Percentiles rank a stretch among this genome's conserved stretches.
phyloP scores from a whole-genome alignment of 1,284 basidiomycete species.

The Cryptococcus sp. region DNA sequence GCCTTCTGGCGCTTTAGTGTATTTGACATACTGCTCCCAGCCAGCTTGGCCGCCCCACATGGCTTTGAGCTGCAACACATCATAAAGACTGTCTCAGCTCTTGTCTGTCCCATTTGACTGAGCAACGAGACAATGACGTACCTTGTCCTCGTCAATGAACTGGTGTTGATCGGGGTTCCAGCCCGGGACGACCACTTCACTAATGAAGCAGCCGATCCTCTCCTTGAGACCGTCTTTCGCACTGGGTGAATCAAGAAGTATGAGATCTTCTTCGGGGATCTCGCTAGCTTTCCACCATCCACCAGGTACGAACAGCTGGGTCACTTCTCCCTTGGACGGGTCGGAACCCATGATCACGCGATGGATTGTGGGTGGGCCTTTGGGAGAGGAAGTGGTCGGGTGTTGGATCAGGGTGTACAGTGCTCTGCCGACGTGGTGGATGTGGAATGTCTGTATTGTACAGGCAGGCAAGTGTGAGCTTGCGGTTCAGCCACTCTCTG shows the following conservation, averaged over 20 bases:
- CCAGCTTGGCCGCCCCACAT: conserved; percentile 37
- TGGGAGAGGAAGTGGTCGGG: conserved; percentile 6
- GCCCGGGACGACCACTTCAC: conserved; percentile 47
- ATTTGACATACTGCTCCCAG: conserved; percentile 39
- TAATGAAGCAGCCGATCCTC: conserved; percentile 43
- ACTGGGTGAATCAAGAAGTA: conserved; percentile 18
- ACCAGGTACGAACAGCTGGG: conserved; percentile 47
- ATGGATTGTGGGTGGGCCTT: conserved; percentile 29
- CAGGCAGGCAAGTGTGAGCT: background rate
- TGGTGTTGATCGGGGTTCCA: conserved; percentile 45
- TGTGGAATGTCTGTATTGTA: conserved; percentile 40
- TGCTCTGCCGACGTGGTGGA: conserved; percentile 44
- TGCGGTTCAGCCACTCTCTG: no score
- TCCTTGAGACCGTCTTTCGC: conserved; percentile 23
- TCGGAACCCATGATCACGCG: conserved; percentile 41
- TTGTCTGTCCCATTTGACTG: background rate
- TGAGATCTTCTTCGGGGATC: conserved; percentile 43
- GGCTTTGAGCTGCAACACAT: conserved; percentile 28
- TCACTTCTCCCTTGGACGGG: conserved; percentile 34
- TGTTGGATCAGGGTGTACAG: conserved; percentile 49
- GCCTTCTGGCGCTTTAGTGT: conserved; percentile 25
- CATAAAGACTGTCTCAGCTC: background rate
- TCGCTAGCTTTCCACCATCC: conserved; percentile 52
- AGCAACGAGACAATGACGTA: conserved; percentile 13
- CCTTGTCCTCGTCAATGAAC: conserved; percentile 40